These are phyloP conservation scores for Verticillium albo-atrum DNA, from an alignment of 2,329 filamentous ascomycete genomes.

Conservation along the genomic window DNA sequence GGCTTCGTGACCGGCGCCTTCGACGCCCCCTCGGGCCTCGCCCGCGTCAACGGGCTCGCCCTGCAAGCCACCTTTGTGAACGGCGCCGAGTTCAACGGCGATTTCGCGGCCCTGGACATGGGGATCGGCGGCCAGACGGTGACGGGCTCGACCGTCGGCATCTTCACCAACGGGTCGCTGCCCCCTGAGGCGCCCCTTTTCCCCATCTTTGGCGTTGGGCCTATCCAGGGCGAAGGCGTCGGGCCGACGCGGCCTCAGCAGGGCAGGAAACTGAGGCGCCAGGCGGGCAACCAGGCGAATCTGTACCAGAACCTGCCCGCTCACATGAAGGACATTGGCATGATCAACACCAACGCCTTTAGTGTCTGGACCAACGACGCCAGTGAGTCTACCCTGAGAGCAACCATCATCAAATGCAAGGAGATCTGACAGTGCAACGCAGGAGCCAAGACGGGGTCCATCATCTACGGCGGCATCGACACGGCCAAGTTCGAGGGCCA, in stretches of 20 bases:
- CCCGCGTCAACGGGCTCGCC: neutral
- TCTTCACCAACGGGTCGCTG: neutral
- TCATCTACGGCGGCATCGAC: conserved; percentile 7
- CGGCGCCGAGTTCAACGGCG: neutral
- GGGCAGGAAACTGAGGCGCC: neutral
- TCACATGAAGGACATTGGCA: conserved; percentile 1
- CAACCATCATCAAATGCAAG: too few relatives aligned
- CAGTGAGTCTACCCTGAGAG: neutral
- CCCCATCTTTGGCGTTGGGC: conserved; percentile 1
- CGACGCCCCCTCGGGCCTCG: neutral
- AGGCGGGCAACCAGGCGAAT: neutral
- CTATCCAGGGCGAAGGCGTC: neutral
- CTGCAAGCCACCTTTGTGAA: neutral
- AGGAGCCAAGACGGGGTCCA: conserved; percentile 1
- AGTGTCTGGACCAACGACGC: conserved; percentile 3
- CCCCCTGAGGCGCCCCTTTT: neutral
- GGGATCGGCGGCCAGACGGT: neutral
- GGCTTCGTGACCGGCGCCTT: neutral
- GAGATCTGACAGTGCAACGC: neutral
- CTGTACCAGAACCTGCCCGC: conserved; percentile 3
- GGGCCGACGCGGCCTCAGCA: neutral
- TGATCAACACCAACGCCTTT: neutral
- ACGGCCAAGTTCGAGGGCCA: conserved; percentile 6
- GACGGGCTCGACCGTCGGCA: neutral
- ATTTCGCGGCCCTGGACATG: neutral